Conservation (phyloP, 2,329 filamentous ascomycete genomes). For the Fusarium neocosmosporiellum region DNA sequence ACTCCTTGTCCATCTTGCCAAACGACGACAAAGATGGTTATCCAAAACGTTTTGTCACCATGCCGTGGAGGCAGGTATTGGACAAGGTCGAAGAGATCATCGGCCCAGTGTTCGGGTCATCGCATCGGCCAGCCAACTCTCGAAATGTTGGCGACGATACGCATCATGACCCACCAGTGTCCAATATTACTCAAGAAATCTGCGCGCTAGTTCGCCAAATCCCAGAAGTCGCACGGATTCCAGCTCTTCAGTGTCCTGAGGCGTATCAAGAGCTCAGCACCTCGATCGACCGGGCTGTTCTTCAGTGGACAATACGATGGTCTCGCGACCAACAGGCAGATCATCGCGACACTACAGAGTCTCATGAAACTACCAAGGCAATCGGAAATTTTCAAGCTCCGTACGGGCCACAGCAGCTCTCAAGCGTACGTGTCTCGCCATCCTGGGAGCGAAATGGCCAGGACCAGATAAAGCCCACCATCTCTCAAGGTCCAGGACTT, state of each 20-base stretch:
- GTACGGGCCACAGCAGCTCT: not conserved
- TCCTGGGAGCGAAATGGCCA: too few relatives aligned
- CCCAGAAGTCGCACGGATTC: not conserved
- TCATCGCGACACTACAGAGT: too few relatives aligned
- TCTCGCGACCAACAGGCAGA: not conserved
- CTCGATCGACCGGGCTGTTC: not conserved
- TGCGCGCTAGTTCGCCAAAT: not conserved
- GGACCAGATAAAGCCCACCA: not conserved
- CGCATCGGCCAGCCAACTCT: not conserved
- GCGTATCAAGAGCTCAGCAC: not conserved
- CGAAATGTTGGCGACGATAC: not conserved
- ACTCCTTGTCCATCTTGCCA: not conserved
- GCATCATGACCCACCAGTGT: not conserved
- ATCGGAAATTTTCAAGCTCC: too few relatives aligned
- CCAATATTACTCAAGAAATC: not conserved
- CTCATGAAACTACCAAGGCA: not conserved
- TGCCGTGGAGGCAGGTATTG: not conserved
- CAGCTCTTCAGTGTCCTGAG: not conserved
- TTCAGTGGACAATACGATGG: not conserved
- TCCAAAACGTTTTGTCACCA: not conserved
- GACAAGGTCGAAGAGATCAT: not conserved
- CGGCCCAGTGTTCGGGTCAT: not conserved
- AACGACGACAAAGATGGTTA: not conserved
- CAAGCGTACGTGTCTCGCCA: not conserved
- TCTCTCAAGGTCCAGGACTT: not conserved